Conservation (phyloP, 2,329 filamentous ascomycete species). For the Sclerotiophoma versabilis region DNA sequence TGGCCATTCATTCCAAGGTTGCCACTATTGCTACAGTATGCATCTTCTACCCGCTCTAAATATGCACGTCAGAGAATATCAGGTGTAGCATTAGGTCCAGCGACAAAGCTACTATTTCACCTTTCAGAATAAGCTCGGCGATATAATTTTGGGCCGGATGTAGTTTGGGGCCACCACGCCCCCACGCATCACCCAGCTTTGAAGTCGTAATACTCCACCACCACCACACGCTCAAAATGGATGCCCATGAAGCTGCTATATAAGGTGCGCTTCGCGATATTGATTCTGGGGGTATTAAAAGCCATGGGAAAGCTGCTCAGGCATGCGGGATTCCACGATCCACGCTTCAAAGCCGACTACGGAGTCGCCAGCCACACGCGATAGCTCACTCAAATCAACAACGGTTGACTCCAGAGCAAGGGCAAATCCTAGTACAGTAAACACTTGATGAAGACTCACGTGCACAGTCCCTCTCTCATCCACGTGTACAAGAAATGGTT, state of each 20-base stretch:
- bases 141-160: neutral
- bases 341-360: slow-evolving; percentile 13
- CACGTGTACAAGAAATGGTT: slow-evolving; percentile 21
- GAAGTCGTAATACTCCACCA: neutral
- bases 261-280: slow-evolving; percentile 14
- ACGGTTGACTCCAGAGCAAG: too few relatives aligned
- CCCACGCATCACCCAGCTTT: neutral
- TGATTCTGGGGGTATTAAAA: slow-evolving; percentile 16
- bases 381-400: too few relatives aligned
- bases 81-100: too few relatives aligned
- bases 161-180: slow-evolving; percentile 2
- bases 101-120: too few relatives aligned
- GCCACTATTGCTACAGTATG: too few relatives aligned
- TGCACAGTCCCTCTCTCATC: slow-evolving; percentile 18
- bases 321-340: slow-evolving; percentile 9
- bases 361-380: too few relatives aligned
- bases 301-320: slow-evolving; percentile 11
- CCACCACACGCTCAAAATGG: slow-evolving; percentile 8
- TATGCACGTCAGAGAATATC: too few relatives aligned
- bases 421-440: too few relatives aligned
- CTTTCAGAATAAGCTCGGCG: too few relatives aligned
- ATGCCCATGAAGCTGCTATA: slow-evolving; percentile 13
- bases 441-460: too few relatives aligned
- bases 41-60: too few relatives aligned
- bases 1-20: too few relatives aligned